Base-by-base conservation (phyloP, 2,329 filamentous ascomycete species). In the Shiraia sp. region DNA sequence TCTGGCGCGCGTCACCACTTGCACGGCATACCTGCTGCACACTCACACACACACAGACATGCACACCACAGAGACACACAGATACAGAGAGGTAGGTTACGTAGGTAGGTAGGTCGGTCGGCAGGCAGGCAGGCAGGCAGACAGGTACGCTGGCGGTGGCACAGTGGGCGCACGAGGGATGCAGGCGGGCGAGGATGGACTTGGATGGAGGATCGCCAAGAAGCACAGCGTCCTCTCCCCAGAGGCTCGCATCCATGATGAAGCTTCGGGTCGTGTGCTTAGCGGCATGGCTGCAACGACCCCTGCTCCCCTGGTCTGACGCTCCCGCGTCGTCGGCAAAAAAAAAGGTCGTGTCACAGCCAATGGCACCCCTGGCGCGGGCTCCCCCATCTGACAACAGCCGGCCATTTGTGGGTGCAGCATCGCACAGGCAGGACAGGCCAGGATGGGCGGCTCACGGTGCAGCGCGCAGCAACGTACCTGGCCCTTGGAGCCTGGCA, bases 181-280 rank as follows among this genome's bases (percentile, higher is more conserved):
- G 42, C 19, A 22, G 19, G 19, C 19, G 43, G 49, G 22, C 27
- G 47, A 33, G 49, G 35, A 29, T 34, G 49, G 52, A 53, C 55
- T 44, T 40, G 45, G 48, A 43, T 51, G 48, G 48, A 51, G 46
- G 49, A 53, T 52, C 55, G 47, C 53, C 49, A 56, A 57, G 53
- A 40, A 40, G 26, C 36, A 38, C 48, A 38, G 42, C 46, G 50
- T 56, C 54, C 58, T 22, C 19, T 22, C 19, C 58, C 56, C 61
- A 63, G 51, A 48, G 41, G 37, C 37, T 48, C 49, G 43, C 37
- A 36, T 46, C 47, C 46, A 40, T 49, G 19, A 22, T 22, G 55
- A 63, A 65, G 60, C 61, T 63, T 65, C 57, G 61, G 57, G 58
- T 56, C 51, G 56, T 55, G 49, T 53, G 48, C 52, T 58, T 63